Percentiles rank a stretch among this genome's conserved stretches.
Evolutionary conservation across 2,329 filamentous ascomycete genomes (phyloP).

Genomic region (Cadophora sp.): DNA sequence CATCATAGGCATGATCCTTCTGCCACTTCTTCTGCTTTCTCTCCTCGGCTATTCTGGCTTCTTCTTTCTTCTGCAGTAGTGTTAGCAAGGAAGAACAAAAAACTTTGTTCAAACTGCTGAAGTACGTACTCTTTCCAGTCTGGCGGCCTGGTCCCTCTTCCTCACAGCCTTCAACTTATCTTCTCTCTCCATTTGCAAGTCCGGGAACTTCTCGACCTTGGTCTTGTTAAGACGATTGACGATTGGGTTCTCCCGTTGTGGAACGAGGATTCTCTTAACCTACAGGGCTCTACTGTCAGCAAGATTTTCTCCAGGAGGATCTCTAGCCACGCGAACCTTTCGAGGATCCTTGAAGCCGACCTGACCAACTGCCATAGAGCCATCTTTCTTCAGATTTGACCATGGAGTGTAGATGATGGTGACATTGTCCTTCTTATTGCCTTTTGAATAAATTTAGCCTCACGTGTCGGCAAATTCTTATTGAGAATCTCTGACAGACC

Average conservation of each 20-base stretch:
- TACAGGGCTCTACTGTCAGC: slow-evolving; percentile 40
- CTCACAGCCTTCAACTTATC: slow-evolving; percentile 75
- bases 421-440: slow-evolving; percentile 98
- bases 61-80: slow-evolving; percentile 71
- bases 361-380: slow-evolving; percentile 93
- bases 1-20: slow-evolving; percentile 98
- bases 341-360: slow-evolving; percentile 92
- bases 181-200: slow-evolving; percentile 83
- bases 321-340: slow-evolving; percentile 52
- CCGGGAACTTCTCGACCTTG: slow-evolving; percentile 84
- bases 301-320: background rate
- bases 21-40: slow-evolving; percentile 90
- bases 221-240: slow-evolving; percentile 99
- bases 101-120: slow-evolving; percentile 8
- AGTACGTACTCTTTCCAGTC: slow-evolving; percentile 63
- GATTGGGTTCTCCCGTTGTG: slow-evolving; percentile 83
- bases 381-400: slow-evolving; percentile 95
- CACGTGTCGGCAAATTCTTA: slow-evolving; percentile 13
- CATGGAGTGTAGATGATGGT: slow-evolving; percentile 97
- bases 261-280: slow-evolving; percentile 83
- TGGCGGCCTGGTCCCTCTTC: slow-evolving; percentile 70
- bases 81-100: slow-evolving; percentile 8
- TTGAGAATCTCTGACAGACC: slow-evolving; percentile 54
- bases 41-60: slow-evolving; percentile 75
- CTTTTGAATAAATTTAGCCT: slow-evolving; percentile 50